Conservation (phyloP, 768 basidiomycete genomes). For the Russula olivacea region DNA sequence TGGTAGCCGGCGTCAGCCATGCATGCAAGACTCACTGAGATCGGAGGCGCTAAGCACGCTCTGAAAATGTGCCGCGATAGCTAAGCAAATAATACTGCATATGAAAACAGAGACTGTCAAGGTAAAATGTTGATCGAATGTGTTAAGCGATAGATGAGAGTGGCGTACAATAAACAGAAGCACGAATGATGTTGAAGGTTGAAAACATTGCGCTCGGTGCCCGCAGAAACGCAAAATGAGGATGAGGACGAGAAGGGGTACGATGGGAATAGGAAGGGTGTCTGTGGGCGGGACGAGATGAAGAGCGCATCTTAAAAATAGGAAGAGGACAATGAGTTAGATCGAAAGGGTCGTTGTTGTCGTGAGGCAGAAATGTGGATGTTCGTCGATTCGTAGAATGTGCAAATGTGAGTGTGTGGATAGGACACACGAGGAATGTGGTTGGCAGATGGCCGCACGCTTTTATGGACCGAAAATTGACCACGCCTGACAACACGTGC, state of each 20-base stretch:
- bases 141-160: background rate
- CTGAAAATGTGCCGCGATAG: slow-evolving; percentile 75
- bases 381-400: slow-evolving; percentile 13
- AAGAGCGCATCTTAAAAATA: slow-evolving; percentile 32
- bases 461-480: slow-evolving; percentile 20
- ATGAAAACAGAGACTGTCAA: slow-evolving; percentile 54
- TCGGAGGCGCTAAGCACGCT: slow-evolving; percentile 64
- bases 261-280: slow-evolving; percentile 24
- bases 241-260: slow-evolving; percentile 9
- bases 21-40: slow-evolving; percentile 52
- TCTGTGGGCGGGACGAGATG: slow-evolving; percentile 28
- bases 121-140: slow-evolving; percentile 7
- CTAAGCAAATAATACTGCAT: slow-evolving; percentile 75
- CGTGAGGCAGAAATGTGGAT: slow-evolving; percentile 23
- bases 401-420: slow-evolving; percentile 15
- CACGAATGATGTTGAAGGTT: slow-evolving; percentile 63
- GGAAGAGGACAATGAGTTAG: slow-evolving; percentile 28
- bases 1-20: background rate
- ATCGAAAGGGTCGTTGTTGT: slow-evolving; percentile 32
- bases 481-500: slow-evolving; percentile 14
- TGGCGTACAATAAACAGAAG: slow-evolving; percentile 58
- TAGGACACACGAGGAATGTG: slow-evolving; percentile 22
- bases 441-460: slow-evolving; percentile 17
- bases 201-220: slow-evolving; percentile 51
- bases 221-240: slow-evolving; percentile 16